Evolutionary conservation across 139 green algal genomes (phyloP), one percentile per base, ranked within the genome.

Genomic region (Haematococcus lacustris): DNA sequence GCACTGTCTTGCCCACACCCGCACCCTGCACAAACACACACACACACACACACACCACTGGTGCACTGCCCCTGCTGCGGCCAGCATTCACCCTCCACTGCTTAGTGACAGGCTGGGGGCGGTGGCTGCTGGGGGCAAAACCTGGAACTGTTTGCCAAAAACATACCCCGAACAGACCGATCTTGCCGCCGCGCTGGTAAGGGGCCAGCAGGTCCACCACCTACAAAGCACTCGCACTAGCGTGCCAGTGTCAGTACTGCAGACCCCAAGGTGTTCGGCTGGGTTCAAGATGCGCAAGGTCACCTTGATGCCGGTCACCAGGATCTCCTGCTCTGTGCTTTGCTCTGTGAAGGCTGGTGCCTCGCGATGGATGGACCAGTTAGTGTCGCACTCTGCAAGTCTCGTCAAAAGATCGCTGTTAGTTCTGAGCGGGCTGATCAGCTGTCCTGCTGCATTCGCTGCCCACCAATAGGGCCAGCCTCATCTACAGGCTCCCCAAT

Each of bases 401-500:
- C 47, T 21, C 13, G 13, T 21, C 47, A 57, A 28, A 57, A 57
- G 47, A 57, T 57, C 47, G 47, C 13, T 57, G 47, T 28, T 57
- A 21, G 21, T 57, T 21, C 13, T 57, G 47, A 57, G 13, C 21
- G 47, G n/a, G n/a, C n/a, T n/a, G n/a, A n/a, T n/a, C 47, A 57
- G 47, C 47, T 57, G 47, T 21, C 47, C 21, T 28, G 47, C 9
- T 9, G 43, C 43, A 53, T 53, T 53, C 26, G 53, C 21, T 7
- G 33, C 90, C 89, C 57, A 93, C 89, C 76, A 41, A 99, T 90
- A 61, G 96, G 96, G 40, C 96, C 96, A 43, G 83, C 86, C 86
- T 99, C 96, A 69, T 99, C 96, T 59, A 99, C 95, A 26, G 96
- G 92, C 85, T 99, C 96, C 51, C 96, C 96, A 80, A 99, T 98